Percentiles rank a stretch among this genome's conserved stretches.
Evolutionary conservation across 2,329 filamentous ascomycete genomes (phyloP).

Genomic region (Epichloe gansuensis): DNA sequence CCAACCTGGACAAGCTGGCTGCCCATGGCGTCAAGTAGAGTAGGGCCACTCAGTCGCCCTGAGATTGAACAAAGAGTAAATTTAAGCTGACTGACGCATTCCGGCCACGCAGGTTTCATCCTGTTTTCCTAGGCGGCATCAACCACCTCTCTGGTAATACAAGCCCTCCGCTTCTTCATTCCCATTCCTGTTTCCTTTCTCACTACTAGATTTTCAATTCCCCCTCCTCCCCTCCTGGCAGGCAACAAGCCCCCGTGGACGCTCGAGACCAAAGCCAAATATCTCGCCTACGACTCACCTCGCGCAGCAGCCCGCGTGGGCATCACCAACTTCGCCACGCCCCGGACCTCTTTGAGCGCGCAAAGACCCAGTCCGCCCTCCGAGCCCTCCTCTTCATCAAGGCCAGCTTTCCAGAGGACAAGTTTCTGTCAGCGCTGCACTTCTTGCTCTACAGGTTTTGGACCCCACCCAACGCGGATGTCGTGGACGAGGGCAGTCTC

Average conservation of each 20-base stretch:
- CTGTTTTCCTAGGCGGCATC: conserved; percentile 59
- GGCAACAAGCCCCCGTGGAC: conserved; percentile 68
- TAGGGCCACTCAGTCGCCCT: conserved; percentile 25
- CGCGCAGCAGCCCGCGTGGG: conserved; percentile 28
- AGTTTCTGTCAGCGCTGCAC: conserved; percentile 41
- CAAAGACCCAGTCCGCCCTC: conserved; percentile 42
- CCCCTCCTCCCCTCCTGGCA: conserved; percentile 11
- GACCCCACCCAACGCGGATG: conserved; percentile 43
- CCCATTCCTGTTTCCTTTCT: not conserved
- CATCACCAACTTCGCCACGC: conserved; percentile 23
- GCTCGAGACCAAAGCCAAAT: conserved; percentile 52
- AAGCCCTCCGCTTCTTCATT: not conserved
- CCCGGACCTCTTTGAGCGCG: conserved; percentile 29
- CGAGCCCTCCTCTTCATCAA: conserved; percentile 58
- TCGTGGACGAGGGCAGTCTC: conserved; percentile 46
- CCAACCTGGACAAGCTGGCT: conserved; percentile 40
- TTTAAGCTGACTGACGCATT: not conserved
- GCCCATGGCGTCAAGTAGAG: conserved; percentile 55
- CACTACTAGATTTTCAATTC: too few species aligned
- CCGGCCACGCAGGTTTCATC: conserved; percentile 44
- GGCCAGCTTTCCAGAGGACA: conserved; percentile 32
- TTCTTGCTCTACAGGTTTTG: conserved; percentile 51
- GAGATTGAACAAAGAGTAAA: not conserved
- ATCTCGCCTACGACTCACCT: conserved; percentile 32
- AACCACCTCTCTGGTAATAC: conserved; percentile 43